A percentile compares a stretch with the other conserved stretches of the same genome.
Evolutionary conservation across 208 protist species (phyloP).

Genomic region (Acanthamoeba quina): DNA sequence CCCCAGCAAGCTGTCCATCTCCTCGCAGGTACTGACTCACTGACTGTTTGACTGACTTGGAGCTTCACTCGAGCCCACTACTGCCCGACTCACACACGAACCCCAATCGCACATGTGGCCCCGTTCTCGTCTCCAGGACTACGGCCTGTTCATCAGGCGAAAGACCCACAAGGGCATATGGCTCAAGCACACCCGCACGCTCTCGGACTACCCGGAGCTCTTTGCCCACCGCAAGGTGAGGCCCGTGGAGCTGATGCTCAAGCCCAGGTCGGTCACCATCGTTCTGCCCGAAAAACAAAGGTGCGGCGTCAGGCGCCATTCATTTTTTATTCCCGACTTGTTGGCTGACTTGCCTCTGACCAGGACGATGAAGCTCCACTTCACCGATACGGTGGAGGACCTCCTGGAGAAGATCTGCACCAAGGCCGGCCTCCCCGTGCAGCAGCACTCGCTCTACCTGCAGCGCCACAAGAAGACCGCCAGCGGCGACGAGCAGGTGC

Average conservation of each 20-base stretch:
- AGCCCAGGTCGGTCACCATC: background rate
- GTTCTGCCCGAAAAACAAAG: background rate
- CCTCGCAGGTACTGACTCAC: background rate
- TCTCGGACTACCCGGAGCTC: constrained; percentile 41
- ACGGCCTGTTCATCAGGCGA: background rate
- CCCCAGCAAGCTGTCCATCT: background rate
- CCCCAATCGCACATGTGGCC: no score
- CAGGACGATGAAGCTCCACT: constrained; percentile 31
- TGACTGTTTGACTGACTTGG: no score
- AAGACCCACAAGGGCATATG: constrained; percentile 50
- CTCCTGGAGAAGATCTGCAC: constrained; percentile 40
- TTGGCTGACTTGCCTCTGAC: background rate
- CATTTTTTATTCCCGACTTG: no score
- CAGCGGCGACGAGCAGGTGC: constrained; percentile 24
- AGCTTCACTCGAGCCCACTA: no score
- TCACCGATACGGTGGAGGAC: constrained; percentile 31
- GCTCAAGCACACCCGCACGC: constrained; percentile 51
- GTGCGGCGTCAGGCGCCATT: no score
- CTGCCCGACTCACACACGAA: no score
- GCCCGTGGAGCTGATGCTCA: constrained; percentile 55
- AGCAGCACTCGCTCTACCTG: constrained; percentile 42
- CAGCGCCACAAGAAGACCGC: constrained; percentile 3
- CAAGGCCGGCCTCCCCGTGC: background rate
- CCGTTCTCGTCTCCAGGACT: background rate
- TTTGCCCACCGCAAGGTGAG: constrained; percentile 1